A percentile compares a stretch with the other conserved stretches of the same genome.
These are phyloP conservation scores for Sclerotinia subarctica DNA, from an alignment of 2,329 filamentous ascomycete genomes.

Conservation along the genomic window DNA sequence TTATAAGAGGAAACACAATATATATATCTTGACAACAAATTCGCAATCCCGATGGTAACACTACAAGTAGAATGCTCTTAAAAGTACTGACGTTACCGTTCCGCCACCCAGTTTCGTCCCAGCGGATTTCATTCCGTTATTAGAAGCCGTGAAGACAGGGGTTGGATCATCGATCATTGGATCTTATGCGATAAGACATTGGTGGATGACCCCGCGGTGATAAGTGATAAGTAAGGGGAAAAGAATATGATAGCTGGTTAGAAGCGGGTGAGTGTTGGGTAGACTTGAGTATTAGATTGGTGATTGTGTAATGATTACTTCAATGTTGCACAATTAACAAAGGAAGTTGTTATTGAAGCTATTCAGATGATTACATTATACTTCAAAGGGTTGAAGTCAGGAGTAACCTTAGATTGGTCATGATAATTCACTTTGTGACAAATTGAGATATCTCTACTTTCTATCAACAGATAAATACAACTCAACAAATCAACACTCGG, in stretches of 20 bases:
- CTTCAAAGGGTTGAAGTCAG: not conserved
- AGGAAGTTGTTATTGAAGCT: not conserved
- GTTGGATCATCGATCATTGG: too few species aligned
- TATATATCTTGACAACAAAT: not conserved
- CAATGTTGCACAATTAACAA: not conserved
- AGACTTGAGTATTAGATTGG: not conserved
- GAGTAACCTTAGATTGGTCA: not conserved
- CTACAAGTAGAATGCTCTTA: too few species aligned
- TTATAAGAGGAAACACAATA: not conserved
- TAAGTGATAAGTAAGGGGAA: not conserved
- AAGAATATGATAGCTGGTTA: not conserved
- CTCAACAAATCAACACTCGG: not conserved
- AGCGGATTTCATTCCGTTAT: slow-evolving; percentile 9
- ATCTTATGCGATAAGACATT: not conserved
- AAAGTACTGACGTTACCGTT: not conserved
- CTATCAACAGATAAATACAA: not conserved
- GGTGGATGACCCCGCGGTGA: not conserved
- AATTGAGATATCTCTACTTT: not conserved
- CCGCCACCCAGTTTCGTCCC: slow-evolving; percentile 4
- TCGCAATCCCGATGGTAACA: not conserved
- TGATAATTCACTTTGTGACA: not conserved
- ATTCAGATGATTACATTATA: not conserved
- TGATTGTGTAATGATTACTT: not conserved
- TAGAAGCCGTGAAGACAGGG: not conserved
- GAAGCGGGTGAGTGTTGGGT: not conserved